Percentiles rank a stretch among this genome's conserved stretches.
These are phyloP conservation scores for Elaphomyces granulatus DNA, from an alignment of 495 filamentous ascomycete species.

Conservation along the genomic window DNA sequence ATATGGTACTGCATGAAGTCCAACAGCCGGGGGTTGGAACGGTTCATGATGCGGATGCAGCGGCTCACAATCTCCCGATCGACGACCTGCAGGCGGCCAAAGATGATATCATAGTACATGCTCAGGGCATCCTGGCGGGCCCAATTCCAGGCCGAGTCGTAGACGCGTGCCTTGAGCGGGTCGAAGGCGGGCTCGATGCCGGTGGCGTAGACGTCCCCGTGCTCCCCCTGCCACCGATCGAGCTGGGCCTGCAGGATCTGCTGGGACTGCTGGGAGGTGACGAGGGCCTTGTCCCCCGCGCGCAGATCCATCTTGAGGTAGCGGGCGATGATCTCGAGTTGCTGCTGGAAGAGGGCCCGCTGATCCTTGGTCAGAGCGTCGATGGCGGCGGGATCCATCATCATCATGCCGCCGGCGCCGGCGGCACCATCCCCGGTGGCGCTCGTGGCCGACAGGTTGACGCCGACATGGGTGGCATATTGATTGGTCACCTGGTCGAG, in stretches of 20 bases:
- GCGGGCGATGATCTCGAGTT: conserved; percentile 83
- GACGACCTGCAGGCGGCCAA: conserved; percentile 79
- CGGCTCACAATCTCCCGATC: conserved; percentile 97
- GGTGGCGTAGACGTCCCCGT: conserved; percentile 87
- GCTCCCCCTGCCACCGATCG: conserved; percentile 88
- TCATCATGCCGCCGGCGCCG: conserved; percentile 67
- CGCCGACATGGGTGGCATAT: conserved; percentile 73
- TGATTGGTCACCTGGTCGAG: conserved; percentile 77
- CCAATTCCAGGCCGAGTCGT: conserved; percentile 99
- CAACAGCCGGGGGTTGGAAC: conserved; percentile 83
- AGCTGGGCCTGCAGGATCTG: conserved; percentile 80
- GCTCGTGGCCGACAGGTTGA: conserved; percentile 64
- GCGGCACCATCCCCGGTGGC: conserved; percentile 61
- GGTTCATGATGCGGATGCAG: conserved; percentile 98
- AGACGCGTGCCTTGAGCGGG: conserved; percentile 82
- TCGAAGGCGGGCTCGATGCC: conserved; percentile 94
- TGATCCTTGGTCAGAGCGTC: conserved; percentile 97
- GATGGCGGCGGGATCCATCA: conserved; percentile 97
- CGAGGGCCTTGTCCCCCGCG: conserved; percentile 83
- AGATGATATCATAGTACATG: conserved; percentile 99
- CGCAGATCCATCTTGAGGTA: conserved; percentile 96
- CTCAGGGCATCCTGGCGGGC: conserved; percentile 89
- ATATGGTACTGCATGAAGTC: conserved; percentile 99
- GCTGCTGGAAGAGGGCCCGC: conserved; percentile 86
- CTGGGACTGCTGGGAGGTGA: conserved; percentile 68